Base-by-base conservation (phyloP, 2,329 filamentous ascomycete species). In the Xylogone sp. region DNA sequence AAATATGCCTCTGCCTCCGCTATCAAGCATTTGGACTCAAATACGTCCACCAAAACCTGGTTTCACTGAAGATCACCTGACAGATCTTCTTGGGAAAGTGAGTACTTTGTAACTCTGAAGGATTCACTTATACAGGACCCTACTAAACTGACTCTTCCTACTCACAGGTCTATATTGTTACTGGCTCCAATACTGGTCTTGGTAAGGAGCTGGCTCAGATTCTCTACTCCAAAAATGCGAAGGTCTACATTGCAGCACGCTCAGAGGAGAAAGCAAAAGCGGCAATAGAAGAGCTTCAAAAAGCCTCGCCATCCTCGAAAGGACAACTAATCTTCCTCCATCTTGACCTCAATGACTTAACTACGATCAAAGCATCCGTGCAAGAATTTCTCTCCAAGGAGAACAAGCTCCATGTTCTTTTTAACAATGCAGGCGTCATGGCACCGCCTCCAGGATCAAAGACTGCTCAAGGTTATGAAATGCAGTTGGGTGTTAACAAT, bases 221-320 rank as follows among this genome's bases (percentile, higher is more conserved):
- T 21, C 67, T 73, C 29, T 72, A 70, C 57, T 48, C 53, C 18
- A 64, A 68, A 29, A 66, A 69, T 50, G 74, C 65, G 42, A 72
- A 64, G 39, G 69, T 75, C 29, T 75, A 71, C 52, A 57, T 75
- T 12, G 65, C 68, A n/a, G 70, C 66, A 3, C 68, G 73, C 24
- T 68, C 68, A 1, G 61, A 68, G 46, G 55, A 59, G 8, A 75
- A 73, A 54, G 67, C 68, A 5, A 52, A 56, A 12, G 52, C 49
- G 2, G 69, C 69, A 3, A 75, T 75, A 44, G 52, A 59, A 2
- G 56, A 62, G 3, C 71, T 76, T 54, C 63, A 66, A 42, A 48
- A 54, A 1, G 44, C 53, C 5, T 57, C 56, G 1, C 51, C 53
- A 19, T 54, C 56, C 1, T 66, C 64, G 2, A 60, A 46, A 18